phyloP scores from a whole-genome alignment of 1,139 yeast genomes.

The Torulaspora globosa region DNA sequence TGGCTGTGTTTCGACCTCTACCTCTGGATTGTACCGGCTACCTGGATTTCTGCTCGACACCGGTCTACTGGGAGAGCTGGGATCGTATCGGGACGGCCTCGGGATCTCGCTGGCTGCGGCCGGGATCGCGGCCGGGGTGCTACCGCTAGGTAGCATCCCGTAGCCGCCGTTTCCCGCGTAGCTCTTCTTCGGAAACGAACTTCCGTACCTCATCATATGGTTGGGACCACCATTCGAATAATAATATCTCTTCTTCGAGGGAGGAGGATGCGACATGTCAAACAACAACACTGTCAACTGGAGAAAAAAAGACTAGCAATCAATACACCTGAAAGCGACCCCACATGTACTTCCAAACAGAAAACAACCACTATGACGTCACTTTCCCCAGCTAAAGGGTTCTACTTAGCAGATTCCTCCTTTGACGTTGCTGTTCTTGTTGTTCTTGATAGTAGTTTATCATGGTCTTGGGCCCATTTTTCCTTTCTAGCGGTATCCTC shows the following conservation, averaged over 20 bases:
- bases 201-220: constrained; percentile 13
- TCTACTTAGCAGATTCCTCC: neutral
- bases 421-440: constrained; percentile 1
- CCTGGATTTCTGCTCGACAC: constrained; percentile 12
- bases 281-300: neutral
- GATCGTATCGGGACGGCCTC: constrained; percentile 30
- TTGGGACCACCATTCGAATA: constrained; percentile 28
- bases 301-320: neutral
- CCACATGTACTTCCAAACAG: neutral
- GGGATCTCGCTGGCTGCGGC: constrained; percentile 9
- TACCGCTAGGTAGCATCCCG: constrained; percentile 4
- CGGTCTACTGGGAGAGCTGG: constrained; percentile 19
- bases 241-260: constrained; percentile 33
- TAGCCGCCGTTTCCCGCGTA: constrained; percentile 7
- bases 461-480: constrained; percentile 5
- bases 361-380: neutral
- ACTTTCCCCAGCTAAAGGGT: neutral
- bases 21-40: constrained; percentile 24
- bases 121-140: no score
- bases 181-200: constrained; percentile 11
- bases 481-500: neutral
- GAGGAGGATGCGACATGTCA: constrained; percentile 15
- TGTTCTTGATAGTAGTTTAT: neutral
- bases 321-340: neutral
- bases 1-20: constrained; percentile 8